Conservation (phyloP, 495 filamentous ascomycete species). For the Recurvomyces mirabilis region DNA sequence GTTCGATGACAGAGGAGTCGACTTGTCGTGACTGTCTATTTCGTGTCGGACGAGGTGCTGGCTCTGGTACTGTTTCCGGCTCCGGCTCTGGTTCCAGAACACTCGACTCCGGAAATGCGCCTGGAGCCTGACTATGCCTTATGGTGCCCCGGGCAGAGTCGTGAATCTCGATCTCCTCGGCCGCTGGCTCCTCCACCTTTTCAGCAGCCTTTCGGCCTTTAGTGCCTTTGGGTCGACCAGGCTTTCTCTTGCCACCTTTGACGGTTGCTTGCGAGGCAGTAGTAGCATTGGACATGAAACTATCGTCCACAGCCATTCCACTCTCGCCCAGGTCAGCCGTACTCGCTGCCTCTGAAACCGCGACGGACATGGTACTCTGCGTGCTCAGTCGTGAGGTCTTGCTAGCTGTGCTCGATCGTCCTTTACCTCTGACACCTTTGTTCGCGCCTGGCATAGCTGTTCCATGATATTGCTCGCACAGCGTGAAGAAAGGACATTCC, state of each 20-base stretch:
- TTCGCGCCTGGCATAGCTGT: slow-evolving; percentile 5
- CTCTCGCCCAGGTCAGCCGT: slow-evolving; percentile 26
- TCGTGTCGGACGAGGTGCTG: background rate
- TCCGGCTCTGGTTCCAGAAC: background rate
- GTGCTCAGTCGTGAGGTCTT: slow-evolving; percentile 46
- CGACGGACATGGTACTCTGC: slow-evolving; percentile 47
- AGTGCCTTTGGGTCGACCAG: slow-evolving; percentile 18
- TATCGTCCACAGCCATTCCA: slow-evolving; percentile 50
- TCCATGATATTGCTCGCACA: slow-evolving; percentile 35
- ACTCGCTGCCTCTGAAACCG: slow-evolving; percentile 41
- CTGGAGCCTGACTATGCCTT: slow-evolving; percentile 2
- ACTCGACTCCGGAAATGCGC: slow-evolving; percentile 3
- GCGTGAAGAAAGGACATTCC: slow-evolving; percentile 70
- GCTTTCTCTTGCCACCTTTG: slow-evolving; percentile 30
- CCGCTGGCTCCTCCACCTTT: slow-evolving; percentile 3
- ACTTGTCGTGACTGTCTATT: slow-evolving; percentile 9
- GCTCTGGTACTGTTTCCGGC: background rate
- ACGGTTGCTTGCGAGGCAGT: slow-evolving; percentile 44
- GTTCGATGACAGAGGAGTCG: slow-evolving; percentile 11
- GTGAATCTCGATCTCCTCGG: background rate
- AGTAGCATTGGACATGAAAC: slow-evolving; percentile 49
- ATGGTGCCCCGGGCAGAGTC: slow-evolving; percentile 6
- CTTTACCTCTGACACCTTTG: slow-evolving; percentile 37
- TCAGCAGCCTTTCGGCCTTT: slow-evolving; percentile 33
- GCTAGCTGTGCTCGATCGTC: slow-evolving; percentile 55